Conservation (phyloP, 805 yeast species). For the Kodamaea restingae region DNA sequence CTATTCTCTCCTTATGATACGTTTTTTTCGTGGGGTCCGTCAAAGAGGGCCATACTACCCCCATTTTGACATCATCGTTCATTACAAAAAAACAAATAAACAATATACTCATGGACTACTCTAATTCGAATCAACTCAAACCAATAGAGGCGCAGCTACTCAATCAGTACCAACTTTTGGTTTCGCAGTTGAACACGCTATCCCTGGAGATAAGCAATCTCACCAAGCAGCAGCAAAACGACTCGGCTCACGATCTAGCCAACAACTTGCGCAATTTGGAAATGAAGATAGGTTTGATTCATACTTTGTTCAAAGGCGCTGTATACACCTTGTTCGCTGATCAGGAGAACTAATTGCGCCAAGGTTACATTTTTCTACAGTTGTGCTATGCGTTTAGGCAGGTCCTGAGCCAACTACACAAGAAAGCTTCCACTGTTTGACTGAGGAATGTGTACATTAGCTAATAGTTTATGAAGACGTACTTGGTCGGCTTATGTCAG, state of each 20-base stretch:
- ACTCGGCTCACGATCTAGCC: conserved; percentile 27
- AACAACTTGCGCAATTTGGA: conserved; percentile 59
- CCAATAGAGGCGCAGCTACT: conserved; percentile 34
- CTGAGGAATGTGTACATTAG: no score
- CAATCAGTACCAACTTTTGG: conserved; percentile 35
- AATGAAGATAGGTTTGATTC: conserved; percentile 58
- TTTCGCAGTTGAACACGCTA: conserved; percentile 28
- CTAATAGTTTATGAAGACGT: no score
- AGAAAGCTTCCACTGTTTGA: no score
- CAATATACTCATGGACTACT: conserved; percentile 14
- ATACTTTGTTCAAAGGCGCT: conserved; percentile 64
- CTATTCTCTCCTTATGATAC: no score
- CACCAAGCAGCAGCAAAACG: conserved; percentile 15
- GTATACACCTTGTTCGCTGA: conserved; percentile 62
- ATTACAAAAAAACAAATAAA: neutral
- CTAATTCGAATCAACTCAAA: conserved; percentile 16
- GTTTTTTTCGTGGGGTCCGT: no score
- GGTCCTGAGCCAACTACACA: no score
- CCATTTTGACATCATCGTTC: neutral
- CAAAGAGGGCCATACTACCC: no score
- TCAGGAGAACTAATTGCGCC: conserved; percentile 23
- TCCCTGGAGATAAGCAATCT: conserved; percentile 31
- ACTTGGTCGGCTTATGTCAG: neutral
- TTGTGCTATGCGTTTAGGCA: no score
- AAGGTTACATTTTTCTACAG: no score